These are phyloP conservation scores for Climacium dendroides DNA, from an alignment of 225 moss, liverwort and hornwort species.

Conservation along the genomic window DNA sequence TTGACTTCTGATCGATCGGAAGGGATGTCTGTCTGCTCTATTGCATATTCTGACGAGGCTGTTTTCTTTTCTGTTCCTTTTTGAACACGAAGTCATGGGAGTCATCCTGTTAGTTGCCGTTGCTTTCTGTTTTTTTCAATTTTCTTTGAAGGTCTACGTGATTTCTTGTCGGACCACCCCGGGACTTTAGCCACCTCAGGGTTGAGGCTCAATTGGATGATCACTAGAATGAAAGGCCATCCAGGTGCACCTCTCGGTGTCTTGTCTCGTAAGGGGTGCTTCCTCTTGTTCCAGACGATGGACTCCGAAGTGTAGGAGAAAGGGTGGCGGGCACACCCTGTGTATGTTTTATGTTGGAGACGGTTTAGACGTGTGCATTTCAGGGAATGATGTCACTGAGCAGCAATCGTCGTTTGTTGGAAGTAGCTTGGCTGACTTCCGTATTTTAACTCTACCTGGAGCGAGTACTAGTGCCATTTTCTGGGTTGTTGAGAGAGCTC, in stretches of 20 bases:
- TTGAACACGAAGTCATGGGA: not conserved
- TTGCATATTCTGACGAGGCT: not conserved
- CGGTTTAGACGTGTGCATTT: not conserved
- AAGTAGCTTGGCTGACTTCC: not conserved
- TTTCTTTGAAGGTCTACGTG: not conserved
- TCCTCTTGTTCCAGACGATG: not conserved
- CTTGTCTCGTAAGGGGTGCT: not conserved
- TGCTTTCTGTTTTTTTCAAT: not conserved
- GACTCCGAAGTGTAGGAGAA: not conserved
- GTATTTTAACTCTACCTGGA: not conserved
- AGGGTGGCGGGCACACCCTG: no score
- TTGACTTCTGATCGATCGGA: not conserved
- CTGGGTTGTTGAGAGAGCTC: not conserved
- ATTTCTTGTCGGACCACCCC: not conserved
- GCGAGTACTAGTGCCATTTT: not conserved
- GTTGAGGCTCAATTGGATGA: not conserved
- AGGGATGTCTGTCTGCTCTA: not conserved
- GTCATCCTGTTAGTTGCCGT: not conserved
- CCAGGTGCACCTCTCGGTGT: not conserved
- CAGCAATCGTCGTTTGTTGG: not conserved
- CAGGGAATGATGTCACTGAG: not conserved
- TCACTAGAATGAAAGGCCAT: not conserved
- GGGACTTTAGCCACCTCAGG: not conserved
- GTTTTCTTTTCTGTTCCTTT: not conserved
- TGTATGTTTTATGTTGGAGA: not conserved